A percentile compares a stretch with the other conserved stretches of the same genome.
These are phyloP conservation scores for Gaertneriomyces sp. DNA, from an alignment of 192 early-diverging fungal species.

Conservation along the genomic window DNA sequence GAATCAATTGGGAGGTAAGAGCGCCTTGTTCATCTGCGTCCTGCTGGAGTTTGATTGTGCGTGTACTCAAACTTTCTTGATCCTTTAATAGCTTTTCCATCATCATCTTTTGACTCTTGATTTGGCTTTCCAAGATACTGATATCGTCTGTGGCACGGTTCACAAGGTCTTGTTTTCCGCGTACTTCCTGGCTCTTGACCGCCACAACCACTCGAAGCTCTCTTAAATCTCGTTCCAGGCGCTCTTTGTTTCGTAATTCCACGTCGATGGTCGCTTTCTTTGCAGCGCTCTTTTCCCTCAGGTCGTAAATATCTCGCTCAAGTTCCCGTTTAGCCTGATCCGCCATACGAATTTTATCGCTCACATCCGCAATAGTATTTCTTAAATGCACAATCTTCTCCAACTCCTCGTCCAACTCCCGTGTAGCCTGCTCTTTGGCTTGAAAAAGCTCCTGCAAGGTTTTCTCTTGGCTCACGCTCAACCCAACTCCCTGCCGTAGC, in stretches of 20 bases:
- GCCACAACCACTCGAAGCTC: slow-evolving; percentile 55
- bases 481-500: slow-evolving; percentile 58
- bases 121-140: slow-evolving; percentile 49
- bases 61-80: slow-evolving; percentile 44
- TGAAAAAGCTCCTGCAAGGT: slow-evolving; percentile 51
- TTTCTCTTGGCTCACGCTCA: slow-evolving; percentile 52
- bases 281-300: slow-evolving; percentile 52
- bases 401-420: slow-evolving; percentile 58
- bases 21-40: slow-evolving; percentile 59
- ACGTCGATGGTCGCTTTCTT: slow-evolving; percentile 60
- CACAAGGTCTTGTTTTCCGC: slow-evolving; percentile 54
- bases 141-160: slow-evolving; percentile 61
- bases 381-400: slow-evolving; percentile 53
- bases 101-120: slow-evolving; percentile 48
- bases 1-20: slow-evolving; percentile 42
- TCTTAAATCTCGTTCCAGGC: slow-evolving; percentile 53
- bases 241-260: slow-evolving; percentile 56
- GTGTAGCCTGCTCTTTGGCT: slow-evolving; percentile 49
- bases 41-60: slow-evolving; percentile 51
- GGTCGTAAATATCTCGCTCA: slow-evolving; percentile 54
- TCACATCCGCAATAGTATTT: slow-evolving; percentile 42
- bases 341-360: slow-evolving; percentile 49
- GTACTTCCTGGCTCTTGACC: slow-evolving; percentile 59
- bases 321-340: slow-evolving; percentile 49
- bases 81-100: slow-evolving; percentile 55